Evolutionary conservation across 208 protist genomes (phyloP).

Genomic region (Strigomonas galati): DNA sequence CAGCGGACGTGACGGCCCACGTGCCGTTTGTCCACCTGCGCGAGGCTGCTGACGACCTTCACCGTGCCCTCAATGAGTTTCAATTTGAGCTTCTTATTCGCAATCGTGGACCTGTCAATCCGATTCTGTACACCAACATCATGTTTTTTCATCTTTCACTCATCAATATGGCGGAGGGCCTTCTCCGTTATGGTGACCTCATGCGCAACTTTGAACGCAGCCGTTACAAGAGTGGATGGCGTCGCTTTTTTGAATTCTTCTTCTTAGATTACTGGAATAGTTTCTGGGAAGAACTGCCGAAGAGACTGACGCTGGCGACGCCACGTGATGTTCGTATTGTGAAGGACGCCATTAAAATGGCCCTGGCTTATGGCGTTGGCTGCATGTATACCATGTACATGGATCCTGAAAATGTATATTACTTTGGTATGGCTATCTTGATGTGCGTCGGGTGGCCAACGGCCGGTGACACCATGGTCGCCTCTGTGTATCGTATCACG

Average conservation of each 20-base stretch:
- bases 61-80: conserved; percentile 37
- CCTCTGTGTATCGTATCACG: conserved; percentile 50
- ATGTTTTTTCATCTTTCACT: conserved; percentile 42
- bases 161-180: conserved; percentile 39
- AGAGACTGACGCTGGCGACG: conserved; percentile 48
- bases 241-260: conserved; percentile 48
- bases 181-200: no score
- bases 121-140: conserved; percentile 29
- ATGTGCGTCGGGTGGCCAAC: conserved; percentile 58
- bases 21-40: conserved; percentile 47
- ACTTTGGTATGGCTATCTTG: conserved; percentile 75
- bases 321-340: conserved; percentile 59
- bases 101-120: conserved; percentile 1
- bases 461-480: conserved; percentile 50
- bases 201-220: no score
- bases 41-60: conserved; percentile 29
- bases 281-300: conserved; percentile 64
- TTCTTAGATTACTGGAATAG: conserved; percentile 51
- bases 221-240: conserved; percentile 35
- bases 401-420: conserved; percentile 49
- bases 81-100: conserved; percentile 41
- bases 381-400: conserved; percentile 53
- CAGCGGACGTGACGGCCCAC: conserved; percentile 21
- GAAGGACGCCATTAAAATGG: conserved; percentile 67
- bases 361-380: conserved; percentile 47